These are phyloP conservation scores for Ceratobasidium sp. DNA, from an alignment of 1,284 basidiomycete genomes.

Conservation along the genomic window DNA sequence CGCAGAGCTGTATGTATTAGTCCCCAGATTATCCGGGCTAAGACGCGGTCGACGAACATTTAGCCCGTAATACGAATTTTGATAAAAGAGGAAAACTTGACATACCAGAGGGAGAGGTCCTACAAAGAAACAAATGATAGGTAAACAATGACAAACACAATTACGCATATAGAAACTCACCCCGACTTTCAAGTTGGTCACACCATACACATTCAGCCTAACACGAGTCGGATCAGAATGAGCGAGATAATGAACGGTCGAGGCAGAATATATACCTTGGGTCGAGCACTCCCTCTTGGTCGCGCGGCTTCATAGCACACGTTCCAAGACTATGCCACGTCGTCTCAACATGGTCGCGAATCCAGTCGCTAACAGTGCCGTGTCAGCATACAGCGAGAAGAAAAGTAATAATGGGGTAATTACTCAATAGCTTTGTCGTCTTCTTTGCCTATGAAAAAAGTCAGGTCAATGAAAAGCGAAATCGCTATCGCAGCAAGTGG, in stretches of 20 bases:
- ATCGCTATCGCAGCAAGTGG: neutral
- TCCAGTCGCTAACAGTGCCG: neutral
- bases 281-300: slow-evolving; percentile 83
- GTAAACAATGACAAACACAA: slow-evolving; percentile 53
- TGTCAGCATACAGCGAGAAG: neutral
- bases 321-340: slow-evolving; percentile 79
- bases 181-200: slow-evolving; percentile 77
- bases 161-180: slow-evolving; percentile 65
- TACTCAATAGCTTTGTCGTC: slow-evolving; percentile 75
- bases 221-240: slow-evolving; percentile 49
- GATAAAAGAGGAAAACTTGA: neutral
- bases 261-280: slow-evolving; percentile 1
- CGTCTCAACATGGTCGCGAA: slow-evolving; percentile 75
- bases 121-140: neutral
- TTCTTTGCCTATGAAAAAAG: too few species aligned
- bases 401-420: neutral
- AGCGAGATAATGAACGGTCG: neutral
- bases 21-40: slow-evolving; percentile 73
- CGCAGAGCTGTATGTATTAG: slow-evolving; percentile 58
- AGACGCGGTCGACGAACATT: too few species aligned
- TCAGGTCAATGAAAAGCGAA: too few species aligned
- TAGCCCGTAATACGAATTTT: too few species aligned
- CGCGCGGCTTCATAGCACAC: slow-evolving; percentile 80
- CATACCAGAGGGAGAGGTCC: slow-evolving; percentile 40
- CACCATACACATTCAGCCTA: slow-evolving; percentile 79